phyloP scores from a whole-genome alignment of 148 eudicot species.

The Vaccinium vitisidaea region DNA sequence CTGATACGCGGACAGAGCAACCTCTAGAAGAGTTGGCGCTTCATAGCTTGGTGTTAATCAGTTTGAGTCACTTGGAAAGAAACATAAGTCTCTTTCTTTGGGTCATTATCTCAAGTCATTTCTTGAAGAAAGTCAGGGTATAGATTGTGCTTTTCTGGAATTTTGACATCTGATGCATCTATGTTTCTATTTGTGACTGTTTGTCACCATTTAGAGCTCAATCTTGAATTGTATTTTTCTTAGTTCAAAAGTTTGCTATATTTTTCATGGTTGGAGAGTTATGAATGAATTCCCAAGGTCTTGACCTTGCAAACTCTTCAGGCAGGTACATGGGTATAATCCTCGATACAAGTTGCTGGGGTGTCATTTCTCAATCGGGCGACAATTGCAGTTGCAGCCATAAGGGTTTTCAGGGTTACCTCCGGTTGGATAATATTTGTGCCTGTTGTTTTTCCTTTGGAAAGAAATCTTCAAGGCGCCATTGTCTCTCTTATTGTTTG shows the following conservation, averaged over 20 bases:
- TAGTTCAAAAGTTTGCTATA: not conserved
- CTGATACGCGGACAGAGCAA: too few species aligned
- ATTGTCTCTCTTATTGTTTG: not conserved
- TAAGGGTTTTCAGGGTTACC: not conserved
- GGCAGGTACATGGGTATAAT: not conserved
- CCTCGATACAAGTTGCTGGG: not conserved
- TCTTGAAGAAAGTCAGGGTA: not conserved
- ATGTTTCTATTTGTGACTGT: not conserved
- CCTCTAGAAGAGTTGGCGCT: too few species aligned
- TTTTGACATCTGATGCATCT: not conserved
- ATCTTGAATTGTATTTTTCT: not conserved
- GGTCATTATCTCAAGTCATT: constrained; percentile 1
- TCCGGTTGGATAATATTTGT: not conserved
- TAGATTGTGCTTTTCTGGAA: not conserved
- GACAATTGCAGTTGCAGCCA: not conserved
- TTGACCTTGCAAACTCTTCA: not conserved
- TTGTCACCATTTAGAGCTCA: not conserved
- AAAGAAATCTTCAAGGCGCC: not conserved
- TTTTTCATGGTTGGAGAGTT: not conserved
- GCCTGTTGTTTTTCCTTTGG: not conserved
- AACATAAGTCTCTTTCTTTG: not conserved
- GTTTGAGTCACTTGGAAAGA: not conserved
- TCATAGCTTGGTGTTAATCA: not conserved
- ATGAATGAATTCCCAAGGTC: not conserved
- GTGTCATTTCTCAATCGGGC: not conserved